Evolutionary conservation across 306 rosid species (phyloP), one percentile per base, ranked within the genome.

Genomic region (Styphnolobium japonicum): DNA sequence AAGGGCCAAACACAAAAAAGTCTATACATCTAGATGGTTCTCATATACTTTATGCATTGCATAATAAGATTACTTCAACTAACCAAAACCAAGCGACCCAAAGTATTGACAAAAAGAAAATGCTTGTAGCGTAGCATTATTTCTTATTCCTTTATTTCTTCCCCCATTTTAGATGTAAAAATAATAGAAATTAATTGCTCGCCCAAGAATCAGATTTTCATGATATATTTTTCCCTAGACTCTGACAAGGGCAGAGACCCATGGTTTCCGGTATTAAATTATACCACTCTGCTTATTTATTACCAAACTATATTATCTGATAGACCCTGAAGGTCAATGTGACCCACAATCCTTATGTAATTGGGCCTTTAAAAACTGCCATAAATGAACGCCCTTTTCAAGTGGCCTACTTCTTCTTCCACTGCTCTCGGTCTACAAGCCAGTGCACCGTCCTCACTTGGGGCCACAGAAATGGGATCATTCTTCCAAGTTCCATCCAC

Each of bases 281-380:
- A 51, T 10, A 46, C 27, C 62, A 33, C 7, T 52, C 14, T 43
- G 1, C 18, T 36, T 22, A 31, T 4, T 58, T 75, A 48, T n/a
- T 16, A 21, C 21, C 55, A 5, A 22, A 39, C 16, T 16, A 19
- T 22, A 55, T 46, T 67, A 57, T 52, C 8, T 31, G 49, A 64
- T 31, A 2, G 73, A 36, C 27, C 33, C 78, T 21, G 12, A 71
- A 73, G 86, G 85, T 36, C 31, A 12, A 48, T 23, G 16, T 80
- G 87, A 43, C 89, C 92, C 77, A 79, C 82, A 51, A 18, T 16
- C 4, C 37, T 60, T 10, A 14, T 64, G 6, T 22, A 21, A 39
- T 76, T 74, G 80, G 85, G 77, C 84, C 73, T 77, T 29, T 68
- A 55, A 53, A 82, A 31, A 78, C 64, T 72, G 74, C 16, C 75